Evolutionary conservation across 305 asterid genomes (phyloP), one percentile per base, ranked within the genome.

Genomic region (Fraxinus latifolia): DNA sequence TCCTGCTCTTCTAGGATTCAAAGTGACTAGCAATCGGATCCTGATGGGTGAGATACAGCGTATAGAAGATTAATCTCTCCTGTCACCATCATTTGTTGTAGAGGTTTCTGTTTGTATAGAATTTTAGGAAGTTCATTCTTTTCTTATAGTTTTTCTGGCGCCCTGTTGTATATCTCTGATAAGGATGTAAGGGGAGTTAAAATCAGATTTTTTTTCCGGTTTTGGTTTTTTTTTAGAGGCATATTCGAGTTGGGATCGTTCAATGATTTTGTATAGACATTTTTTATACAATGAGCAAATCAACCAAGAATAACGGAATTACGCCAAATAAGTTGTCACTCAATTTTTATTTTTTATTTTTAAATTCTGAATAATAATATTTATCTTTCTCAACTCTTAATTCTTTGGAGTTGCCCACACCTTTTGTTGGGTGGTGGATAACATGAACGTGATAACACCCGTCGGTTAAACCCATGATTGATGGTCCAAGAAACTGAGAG

Each of bases 31-130:
- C 89, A 96, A 96, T 83, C 95, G 99, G 65, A 96, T 96, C 84
- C 89, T 94, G 98, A 96, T 93, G 99, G 99, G 99, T 3, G 99
- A 96, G 84, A 94, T 96, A 80, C 99, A 96, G 80, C 85, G 98
- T 50, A 32, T 92, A 81, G 99, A 94, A 36, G 99, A 96, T 87
- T 94, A 87, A 85, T 27, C 39, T 31, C 37, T 79, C 47, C 70
- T 7, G 44, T 31, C 42, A 8, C 25, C 44, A 27, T 27, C 74
- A 71, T 71, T n/a, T 71, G 76, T 71, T 71, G 47, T 32, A 32
- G 47, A 32, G 47, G 25, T 71, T 71, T 71, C 27, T 32, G 25
- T 33, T 6, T 71, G 76, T 71, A 32, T 31, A 71, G 39, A 2
- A 15, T 32, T 70, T 68, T 68, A 68, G 76, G 25, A 0, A 8